Evolutionary conservation across 208 protist genomes (phyloP), one percentile per base, ranked within the genome.

Genomic region (Acanthamoeba healyi): DNA sequence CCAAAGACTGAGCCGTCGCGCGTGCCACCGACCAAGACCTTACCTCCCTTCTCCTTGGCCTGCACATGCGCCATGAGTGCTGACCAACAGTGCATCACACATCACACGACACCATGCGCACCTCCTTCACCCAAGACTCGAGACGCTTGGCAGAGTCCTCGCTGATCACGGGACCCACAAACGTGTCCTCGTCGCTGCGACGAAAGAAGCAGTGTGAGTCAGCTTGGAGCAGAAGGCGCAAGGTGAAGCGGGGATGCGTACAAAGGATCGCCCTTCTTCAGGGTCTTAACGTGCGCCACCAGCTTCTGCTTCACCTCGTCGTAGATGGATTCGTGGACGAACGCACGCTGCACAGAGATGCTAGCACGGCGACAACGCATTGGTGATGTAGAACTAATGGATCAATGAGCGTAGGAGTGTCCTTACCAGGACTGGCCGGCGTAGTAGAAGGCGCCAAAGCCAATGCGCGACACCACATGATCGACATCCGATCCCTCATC

Each of bases 361-460:
- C 88, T 91, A 82, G 19, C 72, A 32, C n/a, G n/a, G n/a, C n/a
- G n/a, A n/a, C n/a, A n/a, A n/a, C n/a, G n/a, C n/a, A n/a, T n/a
- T n/a, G n/a, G n/a, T n/a, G n/a, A n/a, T n/a, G n/a, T n/a, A n/a
- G n/a, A n/a, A n/a, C n/a, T n/a, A n/a, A n/a, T n/a, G n/a, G n/a
- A n/a, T n/a, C n/a, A n/a, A 86, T 12, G 63, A 38, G 46, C 2
- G 46, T 2, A n/a, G 3, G 26, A 36, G 26, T n/a, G 46, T 5
- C 24, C 9, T 5, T 42, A 91, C 84, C 84, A 93, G 88, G 46
- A 72, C 82, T 94, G 93, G 36, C 96, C 96, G 36, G 82, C 24
- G 12, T 84, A 56, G 67, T 97, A 97, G 42, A 97, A 96, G 24
- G 82, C 96, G 67, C 95, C 96, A 58, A 97, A 97, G 22, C 91